Evolutionary conservation across 441 rosid genomes (phyloP).

Genomic region (Manihot esculenta): DNA sequence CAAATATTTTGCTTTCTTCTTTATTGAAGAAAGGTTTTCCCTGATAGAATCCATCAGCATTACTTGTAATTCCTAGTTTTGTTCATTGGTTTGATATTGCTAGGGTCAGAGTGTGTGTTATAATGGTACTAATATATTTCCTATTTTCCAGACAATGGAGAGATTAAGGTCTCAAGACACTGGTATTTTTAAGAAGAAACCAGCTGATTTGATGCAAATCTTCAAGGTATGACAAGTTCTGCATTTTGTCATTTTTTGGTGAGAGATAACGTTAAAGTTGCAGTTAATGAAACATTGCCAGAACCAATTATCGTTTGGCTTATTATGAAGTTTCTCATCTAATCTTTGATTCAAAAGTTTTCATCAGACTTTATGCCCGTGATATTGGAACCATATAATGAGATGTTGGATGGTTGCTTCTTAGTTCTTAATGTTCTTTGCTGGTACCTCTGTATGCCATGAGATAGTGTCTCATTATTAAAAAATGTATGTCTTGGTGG

Average conservation of each 20-base stretch:
- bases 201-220: conserved; percentile 91
- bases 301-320: neutral
- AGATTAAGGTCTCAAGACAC: conserved; percentile 81
- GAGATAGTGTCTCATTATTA: neutral
- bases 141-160: conserved; percentile 81
- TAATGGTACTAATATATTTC: neutral
- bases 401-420: neutral
- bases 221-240: conserved; percentile 63
- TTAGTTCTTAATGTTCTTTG: neutral
- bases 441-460: neutral
- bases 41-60: neutral
- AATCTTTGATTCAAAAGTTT: neutral
- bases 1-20: neutral
- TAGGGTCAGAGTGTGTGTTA: neutral
- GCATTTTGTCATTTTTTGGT: neutral
- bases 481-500: neutral
- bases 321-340: neutral
- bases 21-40: neutral
- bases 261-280: neutral
- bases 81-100: neutral
- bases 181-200: conserved; percentile 85
- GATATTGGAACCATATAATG: neutral
- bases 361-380: neutral
- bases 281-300: neutral
- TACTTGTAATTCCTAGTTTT: neutral